Conservation (phyloP, 2,329 filamentous ascomycete genomes). For the Fusarium sp. region DNA sequence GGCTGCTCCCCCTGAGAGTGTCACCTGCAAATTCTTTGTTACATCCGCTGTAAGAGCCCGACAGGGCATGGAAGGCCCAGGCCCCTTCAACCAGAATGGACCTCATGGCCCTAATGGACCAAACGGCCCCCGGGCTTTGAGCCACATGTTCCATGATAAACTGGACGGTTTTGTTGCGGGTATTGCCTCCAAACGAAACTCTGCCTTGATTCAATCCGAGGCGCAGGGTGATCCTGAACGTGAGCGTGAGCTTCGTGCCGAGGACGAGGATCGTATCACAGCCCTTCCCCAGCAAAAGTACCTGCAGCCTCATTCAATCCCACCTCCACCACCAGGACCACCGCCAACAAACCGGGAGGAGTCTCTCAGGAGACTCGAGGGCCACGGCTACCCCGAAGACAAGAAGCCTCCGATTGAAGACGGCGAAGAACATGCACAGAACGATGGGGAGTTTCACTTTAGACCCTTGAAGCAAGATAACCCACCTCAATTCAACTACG, state of each 20-base stretch:
- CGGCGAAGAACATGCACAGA: conserved; percentile 37
- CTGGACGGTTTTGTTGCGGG: conserved; percentile 89
- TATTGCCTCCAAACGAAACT: conserved; percentile 88
- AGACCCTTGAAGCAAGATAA: conserved; percentile 64
- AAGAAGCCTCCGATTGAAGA: conserved; percentile 50
- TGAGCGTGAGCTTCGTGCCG: conserved; percentile 81
- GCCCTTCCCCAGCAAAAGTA: conserved; percentile 79
- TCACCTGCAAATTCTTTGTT: conserved; percentile 95
- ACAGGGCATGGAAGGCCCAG: conserved; percentile 58
- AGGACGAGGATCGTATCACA: conserved; percentile 87
- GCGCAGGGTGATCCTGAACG: conserved; percentile 82
- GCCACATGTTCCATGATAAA: conserved; percentile 84
- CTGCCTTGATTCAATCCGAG: conserved; percentile 83
- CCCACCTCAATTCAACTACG: conserved; percentile 70
- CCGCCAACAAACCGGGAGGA: conserved; percentile 57
- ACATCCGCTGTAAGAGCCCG: conserved; percentile 71
- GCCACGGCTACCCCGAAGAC: conserved; percentile 61
- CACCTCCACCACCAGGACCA: conserved; percentile 49
- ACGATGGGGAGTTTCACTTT: conserved; percentile 67
- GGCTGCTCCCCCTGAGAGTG: conserved; percentile 86
- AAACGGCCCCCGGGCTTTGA: conserved; percentile 69
- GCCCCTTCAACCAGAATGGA: conserved; percentile 53
- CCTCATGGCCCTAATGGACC: conserved; percentile 39
- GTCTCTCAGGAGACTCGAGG: conserved; percentile 63
- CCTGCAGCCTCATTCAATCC: conserved; percentile 65